A percentile compares a stretch with the other conserved stretches of the same genome.
These are phyloP conservation scores for Dryadomyces sulphureus DNA, from an alignment of 2,329 filamentous ascomycete genomes.

Conservation along the genomic window DNA sequence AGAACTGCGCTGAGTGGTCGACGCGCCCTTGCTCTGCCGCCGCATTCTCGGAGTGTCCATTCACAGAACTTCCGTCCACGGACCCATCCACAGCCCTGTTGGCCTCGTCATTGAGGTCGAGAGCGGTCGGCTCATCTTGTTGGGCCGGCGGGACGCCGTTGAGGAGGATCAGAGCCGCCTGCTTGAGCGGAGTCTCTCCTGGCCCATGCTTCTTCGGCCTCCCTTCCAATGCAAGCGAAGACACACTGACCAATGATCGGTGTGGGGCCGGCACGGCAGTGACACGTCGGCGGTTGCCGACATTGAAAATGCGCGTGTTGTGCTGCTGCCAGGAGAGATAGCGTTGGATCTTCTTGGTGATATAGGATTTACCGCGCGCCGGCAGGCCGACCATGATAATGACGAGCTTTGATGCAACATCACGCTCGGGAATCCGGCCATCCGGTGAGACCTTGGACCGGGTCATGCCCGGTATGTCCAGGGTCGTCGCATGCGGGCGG, in stretches of 20 bases:
- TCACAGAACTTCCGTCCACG: not conserved
- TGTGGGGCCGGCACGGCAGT: slow-evolving; percentile 35
- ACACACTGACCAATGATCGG: not conserved
- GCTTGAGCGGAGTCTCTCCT: slow-evolving; percentile 29
- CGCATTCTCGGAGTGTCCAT: not conserved
- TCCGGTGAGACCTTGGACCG: slow-evolving; percentile 91
- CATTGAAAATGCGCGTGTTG: slow-evolving; percentile 92
- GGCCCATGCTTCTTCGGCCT: not conserved
- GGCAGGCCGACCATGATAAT: slow-evolving; percentile 98
- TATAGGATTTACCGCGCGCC: slow-evolving; percentile 92
- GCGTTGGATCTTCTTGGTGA: slow-evolving; percentile 92
- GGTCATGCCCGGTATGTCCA: slow-evolving; percentile 94
- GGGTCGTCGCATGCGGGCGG: slow-evolving; percentile 74
- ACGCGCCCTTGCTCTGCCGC: slow-evolving; percentile 29
- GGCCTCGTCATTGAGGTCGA: slow-evolving; percentile 20
- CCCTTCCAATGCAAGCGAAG: slow-evolving; percentile 7
- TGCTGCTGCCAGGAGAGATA: slow-evolving; percentile 98
- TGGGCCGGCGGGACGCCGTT: slow-evolving; percentile 32
- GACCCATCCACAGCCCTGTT: not conserved
- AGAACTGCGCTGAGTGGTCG: slow-evolving; percentile 87
- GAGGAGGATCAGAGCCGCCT: slow-evolving; percentile 42
- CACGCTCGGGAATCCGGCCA: slow-evolving; percentile 80
- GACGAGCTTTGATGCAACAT: slow-evolving; percentile 91
- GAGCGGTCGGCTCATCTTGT: slow-evolving; percentile 23
- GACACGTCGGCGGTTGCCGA: slow-evolving; percentile 76